Evolutionary conservation across 176 grass and related monocot species (phyloP).

Genomic region (Aegilops bicornis): DNA sequence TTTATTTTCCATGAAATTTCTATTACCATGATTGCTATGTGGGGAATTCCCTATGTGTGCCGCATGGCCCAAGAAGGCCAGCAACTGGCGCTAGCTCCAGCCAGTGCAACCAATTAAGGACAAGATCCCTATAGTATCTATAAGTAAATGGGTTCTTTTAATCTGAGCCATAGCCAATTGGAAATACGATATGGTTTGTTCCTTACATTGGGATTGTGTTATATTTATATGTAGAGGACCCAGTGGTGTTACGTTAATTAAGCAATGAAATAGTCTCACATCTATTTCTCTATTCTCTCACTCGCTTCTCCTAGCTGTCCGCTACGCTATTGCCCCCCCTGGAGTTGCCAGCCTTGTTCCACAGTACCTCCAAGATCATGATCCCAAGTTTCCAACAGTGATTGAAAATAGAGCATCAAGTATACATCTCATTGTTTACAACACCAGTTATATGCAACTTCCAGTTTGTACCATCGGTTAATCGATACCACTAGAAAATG

Average conservation of each 20-base stretch:
- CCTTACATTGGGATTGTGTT: background rate
- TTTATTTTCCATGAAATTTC: background rate
- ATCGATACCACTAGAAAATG: constrained; percentile 2
- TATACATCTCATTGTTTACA: background rate
- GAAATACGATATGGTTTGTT: background rate
- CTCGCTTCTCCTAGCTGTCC: background rate
- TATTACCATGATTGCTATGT: background rate
- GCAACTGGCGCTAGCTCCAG: background rate
- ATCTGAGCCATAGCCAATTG: background rate
- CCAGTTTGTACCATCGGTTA: background rate
- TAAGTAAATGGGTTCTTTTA: background rate
- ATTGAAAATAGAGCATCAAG: background rate
- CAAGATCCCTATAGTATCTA: background rate
- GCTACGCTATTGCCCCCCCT: background rate
- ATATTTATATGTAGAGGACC: background rate
- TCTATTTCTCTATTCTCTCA: background rate
- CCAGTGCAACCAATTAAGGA: background rate
- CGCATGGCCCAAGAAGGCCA: background rate
- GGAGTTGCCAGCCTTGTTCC: background rate
- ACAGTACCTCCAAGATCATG: background rate
- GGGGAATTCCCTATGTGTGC: background rate
- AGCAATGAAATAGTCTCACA: background rate
- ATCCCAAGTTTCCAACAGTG: background rate
- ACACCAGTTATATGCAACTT: background rate
- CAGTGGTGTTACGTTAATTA: background rate